These are phyloP conservation scores for Candida tibetensis DNA, from an alignment of 805 yeast genomes.

Conservation along the genomic window DNA sequence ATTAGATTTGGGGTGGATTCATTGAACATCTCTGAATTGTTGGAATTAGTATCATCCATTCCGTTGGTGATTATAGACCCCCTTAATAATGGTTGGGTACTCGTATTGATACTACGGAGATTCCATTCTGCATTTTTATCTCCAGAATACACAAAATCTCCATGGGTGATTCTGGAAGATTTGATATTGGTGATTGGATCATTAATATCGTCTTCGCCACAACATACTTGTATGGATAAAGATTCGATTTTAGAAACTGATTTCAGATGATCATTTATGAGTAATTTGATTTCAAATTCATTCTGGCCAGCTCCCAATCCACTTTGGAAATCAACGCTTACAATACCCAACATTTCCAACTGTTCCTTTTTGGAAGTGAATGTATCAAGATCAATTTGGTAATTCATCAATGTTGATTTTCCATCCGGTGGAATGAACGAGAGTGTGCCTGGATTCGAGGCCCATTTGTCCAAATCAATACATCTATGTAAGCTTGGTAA, in stretches of 20 bases:
- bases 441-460: constrained; percentile 42
- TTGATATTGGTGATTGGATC: constrained; percentile 40
- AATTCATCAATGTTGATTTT: constrained; percentile 56
- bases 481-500: constrained; percentile 71
- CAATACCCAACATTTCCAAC: constrained; percentile 44
- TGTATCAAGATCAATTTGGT: constrained; percentile 52
- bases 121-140: constrained; percentile 65
- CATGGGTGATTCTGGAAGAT: constrained; percentile 66
- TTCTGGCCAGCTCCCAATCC: constrained; percentile 51
- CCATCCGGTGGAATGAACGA: constrained; percentile 91
- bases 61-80: constrained; percentile 44
- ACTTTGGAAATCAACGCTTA: constrained; percentile 51
- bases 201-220: constrained; percentile 9
- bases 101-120: constrained; percentile 54
- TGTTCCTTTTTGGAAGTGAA: constrained; percentile 17
- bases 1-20: constrained; percentile 5
- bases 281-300: constrained; percentile 62
- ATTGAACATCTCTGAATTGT: constrained; percentile 13
- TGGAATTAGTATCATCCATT: constrained; percentile 6
- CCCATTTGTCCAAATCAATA: constrained; percentile 56
- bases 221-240: constrained; percentile 26
- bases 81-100: constrained; percentile 64
- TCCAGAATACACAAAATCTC: constrained; percentile 62
- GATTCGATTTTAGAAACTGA: constrained; percentile 34
- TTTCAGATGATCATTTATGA: constrained; percentile 32